A percentile compares a stretch with the other conserved stretches of the same genome.
phyloP scores from a whole-genome alignment of 2,329 filamentous ascomycete species.

The Alternaria gansuensis region DNA sequence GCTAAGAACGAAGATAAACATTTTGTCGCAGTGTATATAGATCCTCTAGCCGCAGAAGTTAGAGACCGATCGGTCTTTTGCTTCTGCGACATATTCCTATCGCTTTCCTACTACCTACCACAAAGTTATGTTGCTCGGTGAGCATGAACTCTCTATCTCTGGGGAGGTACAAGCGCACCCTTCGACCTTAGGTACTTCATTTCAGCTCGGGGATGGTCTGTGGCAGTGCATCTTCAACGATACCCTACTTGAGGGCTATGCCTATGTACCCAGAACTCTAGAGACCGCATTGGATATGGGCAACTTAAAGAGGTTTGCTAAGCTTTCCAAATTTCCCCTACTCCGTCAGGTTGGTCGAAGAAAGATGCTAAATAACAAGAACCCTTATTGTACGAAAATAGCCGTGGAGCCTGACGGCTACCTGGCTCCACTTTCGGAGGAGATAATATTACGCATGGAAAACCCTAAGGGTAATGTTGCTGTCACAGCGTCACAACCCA shows the following conservation, averaged over 20 bases:
- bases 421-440: constrained; percentile 5
- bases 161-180: neutral
- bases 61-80: no score
- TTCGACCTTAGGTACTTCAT: constrained; percentile 8
- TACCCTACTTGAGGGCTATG: constrained; percentile 37
- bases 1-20: constrained; percentile 9
- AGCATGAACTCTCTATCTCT: constrained; percentile 24
- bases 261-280: constrained; percentile 25
- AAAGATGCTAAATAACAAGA: constrained; percentile 25
- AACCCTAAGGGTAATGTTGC: constrained; percentile 13
- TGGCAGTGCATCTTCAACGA: constrained; percentile 45
- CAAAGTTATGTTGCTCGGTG: constrained; percentile 33
- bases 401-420: constrained; percentile 11
- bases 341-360: constrained; percentile 37
- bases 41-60: no score
- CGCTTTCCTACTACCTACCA: constrained; percentile 38
- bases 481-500: constrained; percentile 8
- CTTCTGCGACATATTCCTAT: constrained; percentile 20
- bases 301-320: constrained; percentile 1
- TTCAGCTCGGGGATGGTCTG: constrained; percentile 28
- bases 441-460: constrained; percentile 14
- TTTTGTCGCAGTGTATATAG: no score
- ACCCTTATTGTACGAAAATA: constrained; percentile 36
- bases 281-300: neutral
- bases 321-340: constrained; percentile 31